phyloP scores from a whole-genome alignment of 306 rosid species.

The Quercus bicolor region DNA sequence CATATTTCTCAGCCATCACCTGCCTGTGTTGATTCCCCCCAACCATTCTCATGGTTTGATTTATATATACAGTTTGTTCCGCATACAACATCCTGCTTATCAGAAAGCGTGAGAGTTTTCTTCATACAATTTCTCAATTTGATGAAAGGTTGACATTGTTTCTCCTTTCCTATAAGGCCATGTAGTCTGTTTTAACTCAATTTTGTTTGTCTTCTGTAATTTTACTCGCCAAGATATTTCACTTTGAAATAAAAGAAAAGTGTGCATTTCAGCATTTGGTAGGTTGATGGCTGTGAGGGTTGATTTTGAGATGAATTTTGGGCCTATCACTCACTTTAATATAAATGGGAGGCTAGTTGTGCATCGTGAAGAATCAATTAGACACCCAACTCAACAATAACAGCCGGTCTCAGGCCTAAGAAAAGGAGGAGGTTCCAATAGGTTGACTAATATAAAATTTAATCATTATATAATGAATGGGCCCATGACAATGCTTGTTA shows the following conservation, averaged over 20 bases:
- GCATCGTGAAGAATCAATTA: too few species aligned
- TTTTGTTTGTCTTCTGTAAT: slow-evolving; percentile 2
- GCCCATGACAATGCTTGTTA: too few species aligned
- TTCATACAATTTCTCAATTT: background rate
- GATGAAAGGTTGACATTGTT: background rate
- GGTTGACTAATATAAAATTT: too few species aligned
- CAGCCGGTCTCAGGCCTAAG: too few species aligned
- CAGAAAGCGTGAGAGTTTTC: slow-evolving; percentile 1
- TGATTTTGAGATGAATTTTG: too few species aligned
- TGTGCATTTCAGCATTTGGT: background rate
- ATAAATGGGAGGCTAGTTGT: too few species aligned
- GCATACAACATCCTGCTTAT: slow-evolving; percentile 14
- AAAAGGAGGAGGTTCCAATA: too few species aligned
- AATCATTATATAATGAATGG: too few species aligned
- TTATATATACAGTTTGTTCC: background rate
- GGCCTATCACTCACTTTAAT: too few species aligned
- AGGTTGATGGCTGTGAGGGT: too few species aligned
- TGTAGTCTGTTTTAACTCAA: background rate
- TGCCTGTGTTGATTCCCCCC: background rate
- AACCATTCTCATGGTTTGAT: background rate
- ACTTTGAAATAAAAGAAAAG: background rate
- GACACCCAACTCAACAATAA: too few species aligned
- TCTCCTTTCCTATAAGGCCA: background rate
- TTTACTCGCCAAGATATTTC: background rate
- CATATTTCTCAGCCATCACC: background rate